These are phyloP conservation scores for Houttuynia cordata DNA, from an alignment of 164 flowering plant species.

Conservation along the genomic window DNA sequence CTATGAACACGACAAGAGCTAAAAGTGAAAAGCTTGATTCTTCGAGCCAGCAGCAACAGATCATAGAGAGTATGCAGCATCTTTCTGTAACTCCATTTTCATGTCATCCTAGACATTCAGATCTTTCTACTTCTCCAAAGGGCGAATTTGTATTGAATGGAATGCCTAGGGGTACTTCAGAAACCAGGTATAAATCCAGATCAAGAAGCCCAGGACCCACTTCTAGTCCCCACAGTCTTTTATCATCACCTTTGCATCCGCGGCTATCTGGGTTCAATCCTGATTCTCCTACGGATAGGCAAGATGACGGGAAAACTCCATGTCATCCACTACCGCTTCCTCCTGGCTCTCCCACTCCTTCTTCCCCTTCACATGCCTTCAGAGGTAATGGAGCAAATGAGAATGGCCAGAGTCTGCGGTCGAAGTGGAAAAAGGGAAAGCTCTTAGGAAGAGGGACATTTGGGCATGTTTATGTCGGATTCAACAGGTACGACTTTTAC, in stretches of 20 bases:
- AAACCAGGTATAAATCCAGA: conserved; percentile 25
- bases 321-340: conserved; percentile 86
- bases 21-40: background rate
- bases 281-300: conserved; percentile 47
- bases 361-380: conserved; percentile 11
- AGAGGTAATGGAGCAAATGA: conserved; percentile 29
- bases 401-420: conserved; percentile 14
- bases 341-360: conserved; percentile 55
- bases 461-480: conserved; percentile 94
- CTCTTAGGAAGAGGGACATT: conserved; percentile 93
- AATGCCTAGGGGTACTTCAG: conserved; percentile 28
- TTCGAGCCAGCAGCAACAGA: conserved; percentile 6
- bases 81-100: background rate
- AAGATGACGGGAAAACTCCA: conserved; percentile 49
- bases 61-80: conserved; percentile 4
- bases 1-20: background rate
- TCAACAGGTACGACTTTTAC: conserved; percentile 53
- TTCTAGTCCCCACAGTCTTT: conserved; percentile 31
- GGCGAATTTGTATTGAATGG: conserved; percentile 5
- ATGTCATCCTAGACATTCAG: conserved; percentile 1
- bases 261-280: conserved; percentile 24
- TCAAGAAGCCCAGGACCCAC: conserved; percentile 58
- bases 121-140: conserved; percentile 9
- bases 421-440: conserved; percentile 87
- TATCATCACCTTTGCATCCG: conserved; percentile 61